These are phyloP conservation scores for Puccinia triticina DNA, from an alignment of 1,284 basidiomycete genomes.

Conservation along the genomic window DNA sequence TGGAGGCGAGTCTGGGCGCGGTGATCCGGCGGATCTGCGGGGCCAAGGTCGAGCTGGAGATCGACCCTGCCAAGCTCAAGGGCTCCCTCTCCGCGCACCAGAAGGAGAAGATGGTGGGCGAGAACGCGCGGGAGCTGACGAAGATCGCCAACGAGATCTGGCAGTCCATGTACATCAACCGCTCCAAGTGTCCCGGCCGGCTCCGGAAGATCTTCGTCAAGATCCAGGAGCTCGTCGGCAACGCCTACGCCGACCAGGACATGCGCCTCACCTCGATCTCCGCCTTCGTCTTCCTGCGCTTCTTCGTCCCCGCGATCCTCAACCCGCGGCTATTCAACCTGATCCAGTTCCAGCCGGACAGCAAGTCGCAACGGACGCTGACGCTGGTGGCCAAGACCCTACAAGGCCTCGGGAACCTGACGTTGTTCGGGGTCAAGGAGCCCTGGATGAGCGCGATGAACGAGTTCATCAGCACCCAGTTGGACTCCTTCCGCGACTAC, in stretches of 20 bases:
- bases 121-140: slow-evolving; percentile 29
- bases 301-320: slow-evolving; percentile 45
- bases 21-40: slow-evolving; percentile 42
- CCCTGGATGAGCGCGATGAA: slow-evolving; percentile 59
- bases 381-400: slow-evolving; percentile 77
- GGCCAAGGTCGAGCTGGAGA: slow-evolving; percentile 37
- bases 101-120: slow-evolving; percentile 28
- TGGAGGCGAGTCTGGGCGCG: slow-evolving; percentile 38
- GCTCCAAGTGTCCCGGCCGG: slow-evolving; percentile 39
- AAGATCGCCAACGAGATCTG: slow-evolving; percentile 30
- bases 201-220: slow-evolving; percentile 34
- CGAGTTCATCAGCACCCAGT: slow-evolving; percentile 65
- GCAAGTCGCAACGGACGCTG: slow-evolving; percentile 72
- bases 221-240: slow-evolving; percentile 38
- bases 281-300: slow-evolving; percentile 54
- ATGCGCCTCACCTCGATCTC: slow-evolving; percentile 47
- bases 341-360: slow-evolving; percentile 62
- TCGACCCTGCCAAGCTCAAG: slow-evolving; percentile 45
- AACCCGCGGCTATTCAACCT: slow-evolving; percentile 61
- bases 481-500: slow-evolving; percentile 67
- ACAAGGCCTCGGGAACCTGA: slow-evolving; percentile 80
- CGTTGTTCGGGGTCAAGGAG: slow-evolving; percentile 60
- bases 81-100: slow-evolving; percentile 1
- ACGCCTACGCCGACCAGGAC: slow-evolving; percentile 38
- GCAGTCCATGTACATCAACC: slow-evolving; percentile 47